phyloP scores from a whole-genome alignment of 2,329 filamentous ascomycete species.

The Hortaea sp. region DNA sequence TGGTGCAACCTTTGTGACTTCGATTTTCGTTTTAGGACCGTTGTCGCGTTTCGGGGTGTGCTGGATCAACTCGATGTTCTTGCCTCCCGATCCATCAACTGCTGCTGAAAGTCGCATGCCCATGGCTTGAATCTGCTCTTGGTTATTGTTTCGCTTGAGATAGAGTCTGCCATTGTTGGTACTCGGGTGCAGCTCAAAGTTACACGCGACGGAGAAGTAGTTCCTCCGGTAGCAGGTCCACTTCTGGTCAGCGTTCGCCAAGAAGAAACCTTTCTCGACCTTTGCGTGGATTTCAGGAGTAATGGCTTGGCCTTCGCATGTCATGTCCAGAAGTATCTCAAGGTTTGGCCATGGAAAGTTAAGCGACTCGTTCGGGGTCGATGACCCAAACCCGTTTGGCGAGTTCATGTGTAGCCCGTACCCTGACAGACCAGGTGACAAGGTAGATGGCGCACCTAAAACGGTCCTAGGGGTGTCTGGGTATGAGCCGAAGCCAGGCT shows the following conservation, averaged over 20 bases:
- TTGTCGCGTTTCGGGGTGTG: slow-evolving; percentile 89
- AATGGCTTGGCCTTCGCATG: slow-evolving; percentile 50
- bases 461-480: slow-evolving; percentile 22
- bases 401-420: slow-evolving; percentile 19
- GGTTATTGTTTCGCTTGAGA: slow-evolving; percentile 37
- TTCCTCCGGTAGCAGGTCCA: slow-evolving; percentile 92
- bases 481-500: slow-evolving; percentile 20
- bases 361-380: slow-evolving; percentile 18
- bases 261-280: slow-evolving; percentile 85
- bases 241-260: slow-evolving; percentile 55
- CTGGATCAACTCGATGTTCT: slow-evolving; percentile 74
- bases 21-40: slow-evolving; percentile 63
- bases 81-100: slow-evolving; percentile 64
- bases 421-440: slow-evolving; percentile 7
- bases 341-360: slow-evolving; percentile 38
- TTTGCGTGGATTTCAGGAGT: slow-evolving; percentile 66
- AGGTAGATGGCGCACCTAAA: slow-evolving; percentile 15
- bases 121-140: slow-evolving; percentile 58
- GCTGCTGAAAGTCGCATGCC: slow-evolving; percentile 78
- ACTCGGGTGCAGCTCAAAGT: slow-evolving; percentile 61
- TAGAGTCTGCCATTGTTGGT: slow-evolving; percentile 47
- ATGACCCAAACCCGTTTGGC: slow-evolving; percentile 14
- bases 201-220: slow-evolving; percentile 79
- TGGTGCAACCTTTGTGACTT: slow-evolving; percentile 62
- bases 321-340: slow-evolving; percentile 49